Evolutionary conservation across 164 flowering plant genomes (phyloP).

Genomic region (Annona squamosa): DNA sequence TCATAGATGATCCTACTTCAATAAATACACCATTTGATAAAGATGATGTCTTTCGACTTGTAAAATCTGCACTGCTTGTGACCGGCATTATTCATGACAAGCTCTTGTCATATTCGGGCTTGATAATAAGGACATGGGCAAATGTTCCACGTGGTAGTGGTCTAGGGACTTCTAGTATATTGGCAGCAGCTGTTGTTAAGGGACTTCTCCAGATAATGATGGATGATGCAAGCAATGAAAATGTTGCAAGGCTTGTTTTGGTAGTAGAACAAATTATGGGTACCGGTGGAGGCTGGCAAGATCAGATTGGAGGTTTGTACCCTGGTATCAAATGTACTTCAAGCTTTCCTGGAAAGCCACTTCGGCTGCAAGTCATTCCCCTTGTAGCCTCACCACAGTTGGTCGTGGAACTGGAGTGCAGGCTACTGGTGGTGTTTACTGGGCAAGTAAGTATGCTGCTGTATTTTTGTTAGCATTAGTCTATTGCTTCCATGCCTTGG

Average conservation of each 20-base stretch:
- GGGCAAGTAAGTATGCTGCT: constrained; percentile 64
- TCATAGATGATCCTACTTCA: constrained; percentile 41
- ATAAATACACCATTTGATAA: constrained; percentile 63
- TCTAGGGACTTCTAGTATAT: constrained; percentile 89
- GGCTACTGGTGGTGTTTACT: constrained; percentile 86
- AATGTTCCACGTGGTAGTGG: constrained; percentile 98
- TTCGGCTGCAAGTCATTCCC: constrained; percentile 80
- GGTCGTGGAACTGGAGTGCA: constrained; percentile 57
- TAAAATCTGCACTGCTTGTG: constrained; percentile 87
- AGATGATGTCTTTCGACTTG: constrained; percentile 84
- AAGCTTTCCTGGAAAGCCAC: constrained; percentile 90
- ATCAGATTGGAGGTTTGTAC: constrained; percentile 95
- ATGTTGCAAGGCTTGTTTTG: constrained; percentile 87
- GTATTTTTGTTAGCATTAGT: not conserved
- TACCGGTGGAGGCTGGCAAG: constrained; percentile 99
- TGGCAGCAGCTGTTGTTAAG: constrained; percentile 97
- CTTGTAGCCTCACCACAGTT: constrained; percentile 69
- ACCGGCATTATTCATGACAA: constrained; percentile 53
- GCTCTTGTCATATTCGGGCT: constrained; percentile 38
- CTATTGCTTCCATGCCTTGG: not conserved
- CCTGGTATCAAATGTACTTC: constrained; percentile 89
- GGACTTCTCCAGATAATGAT: constrained; percentile 74
- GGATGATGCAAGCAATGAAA: constrained; percentile 77
- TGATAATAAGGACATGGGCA: constrained; percentile 81
- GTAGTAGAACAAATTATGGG: constrained; percentile 98